Base-by-base conservation (phyloP, 768 basidiomycete species). In the Boletus fagicola region DNA sequence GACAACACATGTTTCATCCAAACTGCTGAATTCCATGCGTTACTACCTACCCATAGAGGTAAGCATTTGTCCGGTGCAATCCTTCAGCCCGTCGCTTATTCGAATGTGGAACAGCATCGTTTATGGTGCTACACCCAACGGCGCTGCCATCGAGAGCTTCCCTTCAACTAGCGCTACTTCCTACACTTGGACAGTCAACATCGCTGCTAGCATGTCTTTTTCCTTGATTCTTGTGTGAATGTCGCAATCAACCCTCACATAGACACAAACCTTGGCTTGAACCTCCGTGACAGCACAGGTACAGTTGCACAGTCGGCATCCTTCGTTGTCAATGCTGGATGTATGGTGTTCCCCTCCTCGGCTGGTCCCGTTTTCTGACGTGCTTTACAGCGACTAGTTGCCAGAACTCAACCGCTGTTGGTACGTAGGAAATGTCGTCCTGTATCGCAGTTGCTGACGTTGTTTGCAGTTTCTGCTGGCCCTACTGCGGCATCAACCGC, bases 201-300 rank as follows among this genome's bases (percentile, higher is more conserved):
- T 79, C 36, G 48, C 78, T 2, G 60, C 74, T 15, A 76, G 87
- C 83, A 45, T 5, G 48, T 43, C n/a, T 8, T 26, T 15, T 16
- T 18, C 10, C 3, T 52, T 2, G 1, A n/a, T 46, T 36, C 22
- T 4, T 22, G 5, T 22, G 8, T 44, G 4, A n/a, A 36, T 15
- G 26, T 11, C 9, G 4, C 15, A 22, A 30, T 43, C 6, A 24
- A 54, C 24, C 5, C 11, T 26, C 8, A 4, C 5, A 7, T 33
- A 83, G 86, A 76, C n/a, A 80, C 78, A 5, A 68, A 62, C 40
- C 68, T 92, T 54, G 85, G 82, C 51, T 68, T 92, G 30, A 77
- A 74, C 13, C 58, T 94, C 59, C 81, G 80, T 67, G 92, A 94
- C 65, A 69, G 55, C 54, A 81, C 74, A 33, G 92, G 92, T 64